phyloP scores from a whole-genome alignment of 179 eudicot genomes.

The Spinacia oleracea region DNA sequence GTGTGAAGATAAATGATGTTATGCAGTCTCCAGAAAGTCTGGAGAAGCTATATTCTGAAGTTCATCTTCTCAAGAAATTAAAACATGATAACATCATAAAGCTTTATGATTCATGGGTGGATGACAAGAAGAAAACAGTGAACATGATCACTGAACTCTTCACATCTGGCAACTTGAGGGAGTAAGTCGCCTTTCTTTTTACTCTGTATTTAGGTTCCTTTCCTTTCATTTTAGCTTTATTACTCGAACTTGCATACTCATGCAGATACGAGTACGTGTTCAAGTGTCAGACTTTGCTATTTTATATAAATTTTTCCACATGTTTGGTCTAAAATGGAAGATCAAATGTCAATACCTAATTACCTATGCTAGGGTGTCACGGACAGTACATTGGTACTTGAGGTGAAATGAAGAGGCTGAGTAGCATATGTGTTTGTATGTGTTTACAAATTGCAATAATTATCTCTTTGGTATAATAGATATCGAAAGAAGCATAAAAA shows the following conservation, averaged over 20 bases:
- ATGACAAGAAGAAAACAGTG: conserved; percentile 72
- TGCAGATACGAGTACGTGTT: not conserved
- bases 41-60: conserved; percentile 68
- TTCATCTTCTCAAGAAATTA: conserved; percentile 63
- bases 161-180: conserved; percentile 79
- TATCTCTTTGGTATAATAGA: conserved; percentile 35
- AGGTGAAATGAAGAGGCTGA: not conserved
- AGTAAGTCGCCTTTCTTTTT: conserved; percentile 46
- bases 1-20: conserved; percentile 60
- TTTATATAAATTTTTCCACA: too few relatives aligned
- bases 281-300: too few relatives aligned
- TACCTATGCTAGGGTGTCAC: too few relatives aligned
- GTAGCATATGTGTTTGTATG: not conserved
- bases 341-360: too few relatives aligned
- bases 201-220: not conserved
- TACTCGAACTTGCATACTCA: not conserved
- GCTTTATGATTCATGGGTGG: conserved; percentile 77
- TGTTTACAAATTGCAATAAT: conserved; percentile 12
- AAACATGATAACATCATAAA: conserved; percentile 72
- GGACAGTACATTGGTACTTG: not conserved
- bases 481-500: conserved; percentile 70
- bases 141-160: conserved; percentile 90
- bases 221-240: not conserved
- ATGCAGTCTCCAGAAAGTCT: conserved; percentile 60
- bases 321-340: not conserved